Percentiles rank a stretch among this genome's conserved stretches.
phyloP scores from a whole-genome alignment of 805 yeast genomes.

The Cyberlindnera mycetangii region DNA sequence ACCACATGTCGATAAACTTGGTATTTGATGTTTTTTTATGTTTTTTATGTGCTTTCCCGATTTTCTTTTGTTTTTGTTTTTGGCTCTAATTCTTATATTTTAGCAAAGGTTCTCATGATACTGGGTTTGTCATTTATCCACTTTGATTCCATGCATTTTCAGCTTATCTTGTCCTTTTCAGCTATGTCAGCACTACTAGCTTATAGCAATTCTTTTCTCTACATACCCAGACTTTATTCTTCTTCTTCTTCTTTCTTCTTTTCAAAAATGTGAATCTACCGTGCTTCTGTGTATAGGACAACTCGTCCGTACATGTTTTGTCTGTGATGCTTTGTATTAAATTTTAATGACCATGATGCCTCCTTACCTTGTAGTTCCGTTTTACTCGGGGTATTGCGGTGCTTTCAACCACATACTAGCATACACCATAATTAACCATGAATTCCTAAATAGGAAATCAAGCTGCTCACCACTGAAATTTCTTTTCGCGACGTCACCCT shows the following conservation, averaged over 20 bases:
- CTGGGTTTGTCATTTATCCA: too few relatives aligned
- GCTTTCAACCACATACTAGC: too few relatives aligned
- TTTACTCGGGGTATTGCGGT: not conserved
- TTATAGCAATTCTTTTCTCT: not conserved
- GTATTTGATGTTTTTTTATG: slow-evolving; percentile 10
- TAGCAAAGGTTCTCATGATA: not conserved
- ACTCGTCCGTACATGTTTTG: not conserved
- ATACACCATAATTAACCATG: not conserved
- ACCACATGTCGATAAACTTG: slow-evolving; percentile 25
- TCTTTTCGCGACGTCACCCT: not conserved
- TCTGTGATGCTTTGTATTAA: not conserved
- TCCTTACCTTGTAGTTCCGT: too few relatives aligned
- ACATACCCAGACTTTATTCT: not conserved
- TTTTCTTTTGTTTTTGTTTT: not conserved
- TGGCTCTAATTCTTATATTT: too few relatives aligned
- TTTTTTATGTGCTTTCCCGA: not conserved
- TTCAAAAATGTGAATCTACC: too few relatives aligned
- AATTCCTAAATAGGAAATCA: not conserved
- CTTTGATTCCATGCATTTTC: not conserved
- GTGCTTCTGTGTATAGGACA: not conserved
- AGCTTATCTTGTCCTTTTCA: too few relatives aligned
- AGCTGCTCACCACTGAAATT: not conserved
- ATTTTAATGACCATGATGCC: not conserved
- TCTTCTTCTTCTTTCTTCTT: not conserved
- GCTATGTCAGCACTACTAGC: too few relatives aligned